phyloP scores from a whole-genome alignment of 1,139 yeast genomes.

The Geotrichum klebahnii region DNA sequence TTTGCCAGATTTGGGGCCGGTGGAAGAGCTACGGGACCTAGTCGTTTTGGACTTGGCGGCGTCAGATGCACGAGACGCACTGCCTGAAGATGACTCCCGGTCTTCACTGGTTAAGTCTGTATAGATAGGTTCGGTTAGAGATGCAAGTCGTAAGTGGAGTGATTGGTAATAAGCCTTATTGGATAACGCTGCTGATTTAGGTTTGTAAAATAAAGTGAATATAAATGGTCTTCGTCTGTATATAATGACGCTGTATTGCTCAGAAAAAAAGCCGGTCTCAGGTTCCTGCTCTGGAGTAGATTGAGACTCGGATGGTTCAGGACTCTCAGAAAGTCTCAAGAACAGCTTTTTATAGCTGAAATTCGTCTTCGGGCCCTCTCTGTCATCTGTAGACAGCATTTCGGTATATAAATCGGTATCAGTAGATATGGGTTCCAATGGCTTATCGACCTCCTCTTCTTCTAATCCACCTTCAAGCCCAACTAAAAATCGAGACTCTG shows the following conservation, averaged over 20 bases:
- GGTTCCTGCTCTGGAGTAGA: not conserved
- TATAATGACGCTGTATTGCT: conserved; percentile 26
- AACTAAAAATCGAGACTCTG: conserved; percentile 29
- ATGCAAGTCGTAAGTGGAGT: conserved; percentile 33
- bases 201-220: conserved; percentile 28
- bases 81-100: not conserved
- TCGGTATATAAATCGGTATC: conserved; percentile 18
- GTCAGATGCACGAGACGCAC: conserved; percentile 3
- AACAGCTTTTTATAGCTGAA: conserved; percentile 16
- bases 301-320: not conserved
- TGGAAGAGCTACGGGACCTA: not conserved
- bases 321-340: not conserved
- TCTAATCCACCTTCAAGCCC: conserved; percentile 30
- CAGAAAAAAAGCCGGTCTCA: not conserved
- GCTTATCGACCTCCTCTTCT: conserved; percentile 23
- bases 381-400: conserved; percentile 3
- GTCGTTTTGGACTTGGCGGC: conserved; percentile 5
- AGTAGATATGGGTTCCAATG: not conserved
- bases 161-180: conserved; percentile 26
- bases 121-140: conserved; percentile 33
- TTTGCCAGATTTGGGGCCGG: conserved; percentile 1
- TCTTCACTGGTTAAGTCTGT: conserved; percentile 26
- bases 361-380: not conserved
- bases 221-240: conserved; percentile 33
- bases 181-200: conserved; percentile 22